Percentiles rank a stretch among this genome's conserved stretches.
Conservation (phyloP, 129 eudicot species). For the Flaveria linearis region DNA sequence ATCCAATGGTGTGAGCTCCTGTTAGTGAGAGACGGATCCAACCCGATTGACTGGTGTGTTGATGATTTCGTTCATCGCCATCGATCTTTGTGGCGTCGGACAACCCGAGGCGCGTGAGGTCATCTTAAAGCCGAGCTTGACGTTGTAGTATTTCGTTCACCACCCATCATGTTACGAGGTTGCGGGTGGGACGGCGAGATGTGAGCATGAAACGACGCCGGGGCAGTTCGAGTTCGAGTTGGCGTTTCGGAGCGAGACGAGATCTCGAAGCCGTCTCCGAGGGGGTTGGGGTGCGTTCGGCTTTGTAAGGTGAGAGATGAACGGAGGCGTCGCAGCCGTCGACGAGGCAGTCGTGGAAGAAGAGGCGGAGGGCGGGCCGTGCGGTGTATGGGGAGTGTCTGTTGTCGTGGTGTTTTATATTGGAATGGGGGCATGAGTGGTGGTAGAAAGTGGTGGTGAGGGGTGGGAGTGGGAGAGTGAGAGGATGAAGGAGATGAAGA, state of each 20-base stretch:
- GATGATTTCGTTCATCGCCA: constrained; percentile 55
- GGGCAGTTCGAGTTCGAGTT: constrained; percentile 83
- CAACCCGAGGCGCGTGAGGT: constrained; percentile 50
- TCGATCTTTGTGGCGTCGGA: constrained; percentile 43
- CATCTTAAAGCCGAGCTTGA: constrained; percentile 51
- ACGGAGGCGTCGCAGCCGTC: constrained; percentile 76
- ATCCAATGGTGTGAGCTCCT: constrained; percentile 89
- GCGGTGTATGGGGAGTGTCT: constrained; percentile 82
- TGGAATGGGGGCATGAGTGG: constrained; percentile 53
- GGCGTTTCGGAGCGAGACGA: constrained; percentile 72
- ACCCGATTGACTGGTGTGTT: constrained; percentile 39
- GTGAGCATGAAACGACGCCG: constrained; percentile 16
- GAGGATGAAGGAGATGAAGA: constrained; percentile 32
- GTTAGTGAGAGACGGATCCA: too few species aligned
- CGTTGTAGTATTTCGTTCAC: constrained; percentile 66
- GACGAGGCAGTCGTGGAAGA: constrained; percentile 88
- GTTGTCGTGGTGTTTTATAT: constrained; percentile 74
- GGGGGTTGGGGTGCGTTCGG: too few species aligned
- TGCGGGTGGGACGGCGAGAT: constrained; percentile 39
- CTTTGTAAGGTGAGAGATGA: constrained; percentile 56
- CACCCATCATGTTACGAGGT: constrained; percentile 70
- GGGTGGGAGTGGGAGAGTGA: constrained; percentile 32
- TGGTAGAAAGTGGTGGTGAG: constrained; percentile 57
- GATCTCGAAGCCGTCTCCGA: constrained; percentile 76
- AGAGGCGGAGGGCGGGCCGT: constrained; percentile 76